Conservation (phyloP, 805 yeast species). For the Hyphopichia homilentoma region DNA sequence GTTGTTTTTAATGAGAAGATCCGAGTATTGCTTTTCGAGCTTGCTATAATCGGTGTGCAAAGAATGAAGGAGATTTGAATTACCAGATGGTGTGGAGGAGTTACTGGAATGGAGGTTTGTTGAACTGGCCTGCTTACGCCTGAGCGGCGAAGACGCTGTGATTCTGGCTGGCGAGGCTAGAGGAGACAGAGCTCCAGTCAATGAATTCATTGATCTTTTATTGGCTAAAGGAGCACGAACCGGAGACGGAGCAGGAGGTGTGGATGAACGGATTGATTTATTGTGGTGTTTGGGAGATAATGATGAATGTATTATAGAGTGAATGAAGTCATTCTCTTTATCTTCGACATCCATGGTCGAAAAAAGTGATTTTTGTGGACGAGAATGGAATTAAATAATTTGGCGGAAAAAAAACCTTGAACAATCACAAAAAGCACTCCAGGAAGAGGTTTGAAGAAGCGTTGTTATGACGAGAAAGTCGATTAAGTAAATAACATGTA, state of each 20-base stretch:
- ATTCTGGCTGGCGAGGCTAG: conserved; percentile 6
- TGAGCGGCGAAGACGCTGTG: background rate
- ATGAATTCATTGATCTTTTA: conserved; percentile 6
- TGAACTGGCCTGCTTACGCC: background rate
- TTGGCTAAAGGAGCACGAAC: conserved; percentile 3
- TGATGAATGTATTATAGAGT: background rate
- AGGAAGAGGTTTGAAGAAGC: background rate
- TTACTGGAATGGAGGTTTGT: background rate
- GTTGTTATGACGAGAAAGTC: no score
- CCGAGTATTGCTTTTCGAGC: conserved; percentile 24
- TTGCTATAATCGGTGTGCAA: conserved; percentile 7
- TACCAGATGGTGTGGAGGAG: conserved; percentile 1
- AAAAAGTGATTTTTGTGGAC: background rate
- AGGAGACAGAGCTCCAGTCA: conserved; percentile 4
- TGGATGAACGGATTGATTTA: background rate
- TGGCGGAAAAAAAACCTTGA: background rate
- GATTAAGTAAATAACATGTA: no score
- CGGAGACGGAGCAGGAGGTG: background rate
- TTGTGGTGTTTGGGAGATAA: background rate
- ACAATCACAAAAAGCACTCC: background rate
- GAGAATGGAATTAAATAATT: background rate
- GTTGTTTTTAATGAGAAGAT: conserved; percentile 25
- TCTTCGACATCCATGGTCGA: conserved; percentile 1
- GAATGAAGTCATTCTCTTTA: conserved; percentile 1
- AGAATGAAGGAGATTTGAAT: conserved; percentile 1